Conservation (phyloP, 306 rosid genomes). For the Vigna mungo region DNA sequence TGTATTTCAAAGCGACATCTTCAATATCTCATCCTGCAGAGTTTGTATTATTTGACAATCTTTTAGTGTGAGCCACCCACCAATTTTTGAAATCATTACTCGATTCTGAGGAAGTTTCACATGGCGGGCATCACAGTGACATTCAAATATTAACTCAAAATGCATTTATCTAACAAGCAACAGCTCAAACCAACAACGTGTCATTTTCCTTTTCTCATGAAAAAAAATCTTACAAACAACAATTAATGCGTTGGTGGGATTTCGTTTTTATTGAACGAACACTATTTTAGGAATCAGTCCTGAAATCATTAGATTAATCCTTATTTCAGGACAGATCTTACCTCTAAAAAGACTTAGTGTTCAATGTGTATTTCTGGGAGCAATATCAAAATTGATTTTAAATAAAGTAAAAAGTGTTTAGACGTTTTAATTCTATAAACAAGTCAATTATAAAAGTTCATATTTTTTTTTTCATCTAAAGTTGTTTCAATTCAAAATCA, state of each 20-base stretch:
- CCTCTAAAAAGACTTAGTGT: no score
- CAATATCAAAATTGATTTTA: not conserved
- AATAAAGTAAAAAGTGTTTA: not conserved
- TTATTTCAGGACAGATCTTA: no score
- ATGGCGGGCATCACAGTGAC: not conserved
- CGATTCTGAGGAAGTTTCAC: not conserved
- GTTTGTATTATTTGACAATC: not conserved
- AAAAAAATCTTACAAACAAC: no score
- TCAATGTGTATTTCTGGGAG: no score
- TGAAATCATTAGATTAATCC: no score
- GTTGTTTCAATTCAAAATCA: not conserved
- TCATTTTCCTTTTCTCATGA: no score
- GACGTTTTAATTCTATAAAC: not conserved
- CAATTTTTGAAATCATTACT: not conserved
- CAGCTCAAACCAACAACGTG: not conserved
- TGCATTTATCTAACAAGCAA: not conserved
- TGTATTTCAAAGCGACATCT: not conserved
- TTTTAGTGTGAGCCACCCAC: not conserved
- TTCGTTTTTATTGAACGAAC: no score
- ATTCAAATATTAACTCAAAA: not conserved
- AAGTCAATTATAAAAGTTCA: not conserved
- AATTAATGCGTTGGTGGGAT: no score
- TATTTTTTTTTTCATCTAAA: not conserved
- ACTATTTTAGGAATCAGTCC: no score
- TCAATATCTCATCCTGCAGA: not conserved